Conservation (phyloP, 768 basidiomycete genomes). For the Solioccasus polychromus region DNA sequence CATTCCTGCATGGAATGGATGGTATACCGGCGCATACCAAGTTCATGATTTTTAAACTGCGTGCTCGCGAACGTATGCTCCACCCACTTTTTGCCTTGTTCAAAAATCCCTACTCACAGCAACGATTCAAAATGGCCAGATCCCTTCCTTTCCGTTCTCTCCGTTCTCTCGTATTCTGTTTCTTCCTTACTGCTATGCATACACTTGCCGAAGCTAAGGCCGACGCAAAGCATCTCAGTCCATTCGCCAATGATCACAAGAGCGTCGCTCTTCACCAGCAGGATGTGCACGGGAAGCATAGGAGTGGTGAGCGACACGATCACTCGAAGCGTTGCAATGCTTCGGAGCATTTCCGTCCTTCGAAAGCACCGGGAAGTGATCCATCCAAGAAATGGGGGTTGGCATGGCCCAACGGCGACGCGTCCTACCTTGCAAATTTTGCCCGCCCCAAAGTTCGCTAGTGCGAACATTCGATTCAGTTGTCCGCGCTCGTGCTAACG, state of each 20-base stretch:
- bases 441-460: constrained; percentile 39
- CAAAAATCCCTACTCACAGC: too few species aligned
- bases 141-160: constrained; percentile 4
- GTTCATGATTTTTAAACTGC: too few species aligned
- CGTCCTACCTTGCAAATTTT: constrained; percentile 49
- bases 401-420: constrained; percentile 63
- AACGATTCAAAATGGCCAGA: constrained; percentile 17
- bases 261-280: not conserved
- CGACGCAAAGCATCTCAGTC: constrained; percentile 1
- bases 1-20: too few species aligned
- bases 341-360: constrained; percentile 6
- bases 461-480: constrained; percentile 32
- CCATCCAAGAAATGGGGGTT: constrained; percentile 53
- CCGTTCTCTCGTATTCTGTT: constrained; percentile 7
- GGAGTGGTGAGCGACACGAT: constrained; percentile 13
- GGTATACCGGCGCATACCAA: too few species aligned
- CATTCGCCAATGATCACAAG: not conserved
- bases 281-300: constrained; percentile 12
- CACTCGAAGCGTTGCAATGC: constrained; percentile 17
- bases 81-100: too few species aligned
- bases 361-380: not conserved
- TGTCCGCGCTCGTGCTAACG: not conserved
- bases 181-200: constrained; percentile 7
- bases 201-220: constrained; percentile 1
- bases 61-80: too few species aligned